Conservation (phyloP, 805 yeast species). For the Metschnikowia shivogae region DNA sequence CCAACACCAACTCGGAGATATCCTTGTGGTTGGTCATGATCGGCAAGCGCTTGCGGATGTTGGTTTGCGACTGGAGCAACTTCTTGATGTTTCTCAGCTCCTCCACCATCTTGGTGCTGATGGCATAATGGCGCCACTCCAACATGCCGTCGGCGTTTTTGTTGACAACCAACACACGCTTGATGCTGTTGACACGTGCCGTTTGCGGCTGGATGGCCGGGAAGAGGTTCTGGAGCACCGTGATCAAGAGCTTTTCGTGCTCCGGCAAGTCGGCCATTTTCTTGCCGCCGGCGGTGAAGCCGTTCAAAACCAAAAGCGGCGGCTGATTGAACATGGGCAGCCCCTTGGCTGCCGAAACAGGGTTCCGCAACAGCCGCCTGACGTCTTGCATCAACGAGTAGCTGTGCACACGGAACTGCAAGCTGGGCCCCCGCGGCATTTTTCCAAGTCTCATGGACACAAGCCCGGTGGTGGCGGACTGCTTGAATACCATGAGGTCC, state of each 20-base stretch:
- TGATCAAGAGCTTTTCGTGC: conserved; percentile 77
- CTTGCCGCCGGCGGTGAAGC: conserved; percentile 47
- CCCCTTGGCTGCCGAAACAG: conserved; percentile 71
- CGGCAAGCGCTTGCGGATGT: conserved; percentile 63
- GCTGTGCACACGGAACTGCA: conserved; percentile 71
- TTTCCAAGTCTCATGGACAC: conserved; percentile 79
- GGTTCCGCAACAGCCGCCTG: conserved; percentile 60
- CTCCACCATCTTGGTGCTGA: conserved; percentile 80
- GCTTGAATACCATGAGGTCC: conserved; percentile 83
- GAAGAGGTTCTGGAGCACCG: conserved; percentile 91
- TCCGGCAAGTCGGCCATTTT: conserved; percentile 60
- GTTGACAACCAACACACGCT: conserved; percentile 79
- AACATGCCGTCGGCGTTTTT: conserved; percentile 71
- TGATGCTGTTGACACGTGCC: conserved; percentile 69
- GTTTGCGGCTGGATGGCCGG: conserved; percentile 89
- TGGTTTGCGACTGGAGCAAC: conserved; percentile 57
- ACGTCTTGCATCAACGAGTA: conserved; percentile 85
- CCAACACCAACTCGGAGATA: conserved; percentile 78
- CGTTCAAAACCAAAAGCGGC: conserved; percentile 88
- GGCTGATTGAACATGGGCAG: conserved; percentile 65
- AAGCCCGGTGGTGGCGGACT: conserved; percentile 69
- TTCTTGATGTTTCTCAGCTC: conserved; percentile 70
- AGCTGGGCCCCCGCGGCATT: conserved; percentile 92
- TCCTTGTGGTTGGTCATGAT: conserved; percentile 64
- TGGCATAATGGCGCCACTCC: conserved; percentile 85